Evolutionary conservation across 257 asterid species (phyloP), one percentile per base, ranked within the genome.

Genomic region (Ocimum tenuiflorum): DNA sequence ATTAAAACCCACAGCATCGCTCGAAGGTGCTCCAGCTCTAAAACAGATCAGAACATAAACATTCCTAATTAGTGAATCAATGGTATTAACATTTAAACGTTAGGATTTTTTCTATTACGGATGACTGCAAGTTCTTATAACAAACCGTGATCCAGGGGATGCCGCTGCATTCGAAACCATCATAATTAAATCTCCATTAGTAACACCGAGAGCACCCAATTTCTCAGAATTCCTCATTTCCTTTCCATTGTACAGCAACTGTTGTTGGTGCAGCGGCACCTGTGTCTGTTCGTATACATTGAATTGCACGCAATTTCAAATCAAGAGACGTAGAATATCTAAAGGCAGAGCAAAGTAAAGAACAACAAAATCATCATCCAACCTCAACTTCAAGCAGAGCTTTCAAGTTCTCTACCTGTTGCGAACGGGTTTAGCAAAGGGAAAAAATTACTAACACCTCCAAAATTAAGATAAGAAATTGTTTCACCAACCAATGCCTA

Each of bases 361-460:
- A n/a, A n/a, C n/a, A n/a, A n/a, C n/a, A 19, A 53, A 17, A 3
- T 19, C 18, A 7, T 59, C 22, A 62, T 64, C 85, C 52, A 47
- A 92, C 99, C 99, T 94, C 99, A 75, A 94, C 97, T 78, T 94
- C 99, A 75, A 94, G 80, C 45, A 94, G 78, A 73, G 96, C 97
- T 82, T 94, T 94, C 83, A 94, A 71, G 82, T 94, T 94, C 86
- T 94, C 99, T 51, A 94, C 99, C 99, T 90, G 88, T 9, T 24
- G 23, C 36, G 6, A 54, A 61, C n/a, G 55, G 35, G 59, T 50
- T 58, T 0, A 54, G 8, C 42, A 33, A n/a, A n/a, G n/a, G 9
- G 45, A 62, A 22, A 71, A 14, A 27, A 17, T n/a, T n/a, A 18
- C 23, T 6, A 41, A 19, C 20, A 19, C 35, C 63, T 55, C 8